Conservation (phyloP, 305 asterid genomes). For the Ilex paraguariensis region DNA sequence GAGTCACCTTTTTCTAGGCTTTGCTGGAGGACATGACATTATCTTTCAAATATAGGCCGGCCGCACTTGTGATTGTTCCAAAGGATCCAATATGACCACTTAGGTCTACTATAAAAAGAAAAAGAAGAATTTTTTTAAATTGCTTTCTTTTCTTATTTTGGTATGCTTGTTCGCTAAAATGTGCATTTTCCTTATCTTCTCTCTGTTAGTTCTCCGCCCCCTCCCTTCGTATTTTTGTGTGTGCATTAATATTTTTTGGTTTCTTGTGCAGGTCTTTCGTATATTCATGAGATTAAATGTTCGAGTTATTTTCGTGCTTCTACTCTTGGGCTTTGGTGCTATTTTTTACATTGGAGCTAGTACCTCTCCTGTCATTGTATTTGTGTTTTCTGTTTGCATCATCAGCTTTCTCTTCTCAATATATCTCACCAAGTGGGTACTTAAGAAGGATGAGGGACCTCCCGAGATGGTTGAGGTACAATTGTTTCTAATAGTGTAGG, state of each 20-base stretch:
- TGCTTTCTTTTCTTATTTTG: no score
- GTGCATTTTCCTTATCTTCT: not conserved
- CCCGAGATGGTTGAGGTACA: slow-evolving; percentile 97
- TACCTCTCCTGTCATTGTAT: slow-evolving; percentile 84
- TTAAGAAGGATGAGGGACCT: slow-evolving; percentile 96
- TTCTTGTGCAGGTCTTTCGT: slow-evolving; percentile 72
- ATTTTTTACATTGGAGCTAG: slow-evolving; percentile 88
- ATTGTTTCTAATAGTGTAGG: slow-evolving; percentile 3
- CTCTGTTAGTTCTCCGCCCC: not conserved
- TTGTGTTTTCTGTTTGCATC: slow-evolving; percentile 90
- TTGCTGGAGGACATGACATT: no score
- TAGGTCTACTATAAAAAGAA: no score
- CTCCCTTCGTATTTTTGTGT: slow-evolving; percentile 9
- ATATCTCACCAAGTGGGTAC: slow-evolving; percentile 93
- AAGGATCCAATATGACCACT: no score
- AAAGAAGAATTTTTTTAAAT: not conserved
- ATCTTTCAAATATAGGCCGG: no score
- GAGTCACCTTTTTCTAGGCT: no score
- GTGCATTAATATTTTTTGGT: slow-evolving; percentile 14
- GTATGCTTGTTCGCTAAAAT: not conserved
- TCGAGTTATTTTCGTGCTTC: slow-evolving; percentile 73
- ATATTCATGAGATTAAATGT: slow-evolving; percentile 70
- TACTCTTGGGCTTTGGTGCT: slow-evolving; percentile 69
- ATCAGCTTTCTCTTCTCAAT: slow-evolving; percentile 68
- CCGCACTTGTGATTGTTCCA: no score